Evolutionary conservation across 192 early-diverging fungal species (phyloP).

Genomic region (Gorgonomyces haynaldii): DNA sequence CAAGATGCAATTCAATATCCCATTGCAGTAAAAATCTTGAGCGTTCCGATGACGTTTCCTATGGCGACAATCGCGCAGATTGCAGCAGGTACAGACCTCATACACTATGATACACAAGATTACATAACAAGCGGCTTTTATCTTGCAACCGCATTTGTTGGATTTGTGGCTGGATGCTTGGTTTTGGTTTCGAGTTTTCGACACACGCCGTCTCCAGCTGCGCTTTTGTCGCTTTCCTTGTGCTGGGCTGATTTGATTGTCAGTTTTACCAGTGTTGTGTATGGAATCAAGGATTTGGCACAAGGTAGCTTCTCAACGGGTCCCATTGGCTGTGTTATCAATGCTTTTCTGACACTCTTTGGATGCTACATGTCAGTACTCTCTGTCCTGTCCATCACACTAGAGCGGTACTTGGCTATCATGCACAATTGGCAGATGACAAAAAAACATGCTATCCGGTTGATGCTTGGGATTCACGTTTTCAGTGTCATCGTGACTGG

Average conservation of each 20-base stretch:
- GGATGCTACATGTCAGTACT: conserved; percentile 3
- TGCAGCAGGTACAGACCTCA: too few species aligned
- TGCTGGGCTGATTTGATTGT: conserved; percentile 6
- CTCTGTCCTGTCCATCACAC: not conserved
- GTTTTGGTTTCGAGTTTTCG: too few species aligned
- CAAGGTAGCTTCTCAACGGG: not conserved
- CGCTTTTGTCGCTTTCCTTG: not conserved
- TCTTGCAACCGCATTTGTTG: too few species aligned
- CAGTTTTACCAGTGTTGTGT: not conserved
- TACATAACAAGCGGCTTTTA: too few species aligned
- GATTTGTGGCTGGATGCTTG: too few species aligned
- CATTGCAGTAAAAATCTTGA: too few species aligned
- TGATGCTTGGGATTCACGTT: not conserved
- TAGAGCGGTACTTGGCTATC: conserved; percentile 1
- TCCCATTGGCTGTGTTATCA: not conserved
- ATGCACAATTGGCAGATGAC: not conserved
- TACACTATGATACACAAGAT: too few species aligned
- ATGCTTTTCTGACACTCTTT: not conserved
- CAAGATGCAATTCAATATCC: too few species aligned
- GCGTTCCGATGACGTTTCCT: too few species aligned
- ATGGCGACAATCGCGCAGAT: too few species aligned
- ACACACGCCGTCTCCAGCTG: too few species aligned
- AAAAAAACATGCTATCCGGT: not conserved
- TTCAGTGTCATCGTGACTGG: not conserved
- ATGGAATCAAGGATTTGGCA: conserved; percentile 4